Evolutionary conservation across 1,284 basidiomycete species (phyloP).

Genomic region (Apiotrichum mycotoxinovorans): DNA sequence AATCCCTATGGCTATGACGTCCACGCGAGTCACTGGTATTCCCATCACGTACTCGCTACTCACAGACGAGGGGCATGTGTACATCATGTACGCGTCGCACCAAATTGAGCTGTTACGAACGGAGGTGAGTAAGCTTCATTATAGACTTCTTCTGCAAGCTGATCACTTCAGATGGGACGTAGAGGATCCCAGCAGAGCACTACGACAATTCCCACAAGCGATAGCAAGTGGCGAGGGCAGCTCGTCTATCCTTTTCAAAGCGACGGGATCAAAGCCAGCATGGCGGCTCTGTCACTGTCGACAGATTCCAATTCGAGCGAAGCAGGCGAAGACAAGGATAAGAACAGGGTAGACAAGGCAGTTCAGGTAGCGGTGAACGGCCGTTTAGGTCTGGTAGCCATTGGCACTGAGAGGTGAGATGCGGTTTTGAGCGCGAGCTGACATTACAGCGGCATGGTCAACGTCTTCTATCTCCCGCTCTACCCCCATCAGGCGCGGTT

Average conservation of each 20-base stretch:
- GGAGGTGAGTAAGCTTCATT: not conserved
- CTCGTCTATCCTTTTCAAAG: constrained; percentile 15
- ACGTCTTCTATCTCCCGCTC: constrained; percentile 53
- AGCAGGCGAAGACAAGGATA: no score
- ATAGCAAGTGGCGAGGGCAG: constrained; percentile 5
- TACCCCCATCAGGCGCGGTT: constrained; percentile 26
- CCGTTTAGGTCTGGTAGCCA: constrained; percentile 77
- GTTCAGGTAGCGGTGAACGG: constrained; percentile 65
- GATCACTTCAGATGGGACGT: not conserved
- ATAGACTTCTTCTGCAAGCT: not conserved
- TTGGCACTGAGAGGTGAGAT: constrained; percentile 59
- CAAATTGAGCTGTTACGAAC: constrained; percentile 15
- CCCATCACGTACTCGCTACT: constrained; percentile 44
- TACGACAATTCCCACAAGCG: not conserved
- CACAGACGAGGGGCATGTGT: constrained; percentile 49
- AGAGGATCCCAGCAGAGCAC: not conserved
- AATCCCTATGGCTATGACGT: constrained; percentile 20
- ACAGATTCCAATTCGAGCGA: constrained; percentile 26
- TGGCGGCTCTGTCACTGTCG: constrained; percentile 4
- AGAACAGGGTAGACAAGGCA: constrained; percentile 55
- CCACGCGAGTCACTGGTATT: constrained; percentile 26
- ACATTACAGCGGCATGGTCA: constrained; percentile 54
- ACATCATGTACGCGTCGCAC: constrained; percentile 37
- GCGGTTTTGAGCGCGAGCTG: not conserved
- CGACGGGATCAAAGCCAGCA: constrained; percentile 4